Conservation (phyloP, 768 basidiomycete genomes). For the Gyrodon lividus region DNA sequence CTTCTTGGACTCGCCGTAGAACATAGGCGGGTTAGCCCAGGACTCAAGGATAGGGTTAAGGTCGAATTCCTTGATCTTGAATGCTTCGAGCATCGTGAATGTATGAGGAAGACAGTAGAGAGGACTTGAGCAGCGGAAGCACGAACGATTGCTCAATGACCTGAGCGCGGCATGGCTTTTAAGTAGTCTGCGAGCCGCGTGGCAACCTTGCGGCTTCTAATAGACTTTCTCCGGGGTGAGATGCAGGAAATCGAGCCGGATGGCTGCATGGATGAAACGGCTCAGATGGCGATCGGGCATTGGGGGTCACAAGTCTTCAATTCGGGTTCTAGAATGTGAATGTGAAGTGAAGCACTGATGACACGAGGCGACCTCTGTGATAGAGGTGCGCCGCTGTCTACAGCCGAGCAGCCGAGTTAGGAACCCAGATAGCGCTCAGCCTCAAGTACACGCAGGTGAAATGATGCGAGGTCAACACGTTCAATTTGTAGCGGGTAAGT, state of each 20-base stretch:
- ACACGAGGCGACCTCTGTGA: conserved; percentile 23
- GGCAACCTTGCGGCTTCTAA: conserved; percentile 25
- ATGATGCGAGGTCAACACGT: conserved; percentile 17
- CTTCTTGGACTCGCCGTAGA: conserved; percentile 66
- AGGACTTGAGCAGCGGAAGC: conserved; percentile 11
- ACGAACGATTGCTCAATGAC: conserved; percentile 14
- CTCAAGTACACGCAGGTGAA: background rate
- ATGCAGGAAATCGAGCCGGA: conserved; percentile 14
- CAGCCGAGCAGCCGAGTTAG: conserved; percentile 17
- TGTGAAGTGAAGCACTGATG: conserved; percentile 26
- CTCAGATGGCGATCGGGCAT: conserved; percentile 22
- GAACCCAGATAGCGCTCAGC: conserved; percentile 14
- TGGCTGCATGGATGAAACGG: conserved; percentile 10
- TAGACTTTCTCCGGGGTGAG: conserved; percentile 25
- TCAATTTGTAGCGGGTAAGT: conserved; percentile 12
- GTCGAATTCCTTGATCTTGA: conserved; percentile 78
- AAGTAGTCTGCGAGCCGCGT: conserved; percentile 22
- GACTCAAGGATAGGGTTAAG: conserved; percentile 63
- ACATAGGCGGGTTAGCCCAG: conserved; percentile 67
- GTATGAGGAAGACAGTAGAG: background rate
- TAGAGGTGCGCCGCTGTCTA: conserved; percentile 19
- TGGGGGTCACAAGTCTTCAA: conserved; percentile 2
- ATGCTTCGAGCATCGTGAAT: conserved; percentile 60
- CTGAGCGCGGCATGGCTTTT: conserved; percentile 22
- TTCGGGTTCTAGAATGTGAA: conserved; percentile 25